Evolutionary conservation across 306 rosid genomes (phyloP), one percentile per base, ranked within the genome.

Genomic region (Dalbergia cochinchinensis): DNA sequence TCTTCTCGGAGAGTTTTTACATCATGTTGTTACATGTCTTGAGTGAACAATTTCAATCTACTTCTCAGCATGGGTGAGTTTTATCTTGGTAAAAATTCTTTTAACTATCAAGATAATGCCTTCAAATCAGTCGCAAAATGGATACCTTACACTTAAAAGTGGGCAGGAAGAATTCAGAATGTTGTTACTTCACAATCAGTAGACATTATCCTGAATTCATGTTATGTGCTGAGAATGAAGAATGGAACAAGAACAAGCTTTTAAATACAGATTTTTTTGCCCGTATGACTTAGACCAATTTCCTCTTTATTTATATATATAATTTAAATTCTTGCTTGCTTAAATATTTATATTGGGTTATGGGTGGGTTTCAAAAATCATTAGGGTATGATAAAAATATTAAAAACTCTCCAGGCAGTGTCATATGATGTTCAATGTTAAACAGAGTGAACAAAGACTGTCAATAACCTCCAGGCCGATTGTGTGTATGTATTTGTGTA

Each of bases 11-110:
- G 55, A 72, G 34, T 41, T 9, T 55, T 41, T 48, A 16, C 61
- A 53, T 42, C 42, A 41, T 42, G 48, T 73, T 73, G 60, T 47
- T 64, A 5, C 78, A 3, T 71, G 50, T 51, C 66, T 71, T 20
- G 72, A 45, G 51, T 34, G 33, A 44, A 58, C 3, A 48, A 34
- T 15, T 79, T 35, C 70, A 61, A 45, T 71, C 44, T 60, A 18
- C 60, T 45, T 47, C 59, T 26, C 45, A 35, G 45, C 58, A 26
- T 22, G 35, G 63, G 47, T 15, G n/a, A 13, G 68, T 47, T 60
- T 74, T 67, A 22, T 68, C 69, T 55, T 31, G 50, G 41, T 57
- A 33, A 47, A 45, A 69, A 58, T 69, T 22, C 11, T 54, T 19
- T 67, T 42, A 20, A n/a, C 26, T 41, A 31, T 71, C 58, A 54